Conservation (phyloP, 495 filamentous ascomycete genomes). For the Xylaria castorea region DNA sequence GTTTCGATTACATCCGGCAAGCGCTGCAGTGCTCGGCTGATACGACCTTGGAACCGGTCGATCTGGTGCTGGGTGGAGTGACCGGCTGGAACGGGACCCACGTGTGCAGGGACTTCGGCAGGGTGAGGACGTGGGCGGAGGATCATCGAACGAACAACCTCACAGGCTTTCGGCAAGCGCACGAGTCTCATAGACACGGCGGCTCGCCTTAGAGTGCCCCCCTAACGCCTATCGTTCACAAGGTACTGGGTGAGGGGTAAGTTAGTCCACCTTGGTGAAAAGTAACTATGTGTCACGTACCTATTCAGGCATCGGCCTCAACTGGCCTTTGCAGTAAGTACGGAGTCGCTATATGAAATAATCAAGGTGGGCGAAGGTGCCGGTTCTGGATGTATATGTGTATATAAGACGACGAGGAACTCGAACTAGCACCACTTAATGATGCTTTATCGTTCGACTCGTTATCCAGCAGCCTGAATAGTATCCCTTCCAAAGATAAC, state of each 20-base stretch:
- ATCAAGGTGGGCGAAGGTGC: neutral
- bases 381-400: neutral
- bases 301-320: neutral
- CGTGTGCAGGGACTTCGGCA: slow-evolving; percentile 26
- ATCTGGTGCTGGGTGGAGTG: slow-evolving; percentile 24
- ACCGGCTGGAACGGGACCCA: slow-evolving; percentile 29
- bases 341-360: neutral
- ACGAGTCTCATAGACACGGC: neutral
- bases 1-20: slow-evolving; percentile 29
- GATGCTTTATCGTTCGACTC: neutral
- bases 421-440: neutral
- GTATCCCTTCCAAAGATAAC: neutral
- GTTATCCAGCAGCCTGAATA: neutral
- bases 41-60: slow-evolving; percentile 27
- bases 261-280: neutral
- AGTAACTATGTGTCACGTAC: neutral
- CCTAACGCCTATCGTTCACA: neutral
- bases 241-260: neutral
- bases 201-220: neutral
- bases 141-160: slow-evolving; percentile 20
- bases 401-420: slow-evolving; percentile 5
- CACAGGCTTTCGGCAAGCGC: slow-evolving; percentile 11
- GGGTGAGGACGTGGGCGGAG: slow-evolving; percentile 13
- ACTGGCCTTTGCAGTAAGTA: neutral
- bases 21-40: slow-evolving; percentile 27